phyloP scores from a whole-genome alignment of 805 yeast species.

The Barnettozyma vustinii region DNA sequence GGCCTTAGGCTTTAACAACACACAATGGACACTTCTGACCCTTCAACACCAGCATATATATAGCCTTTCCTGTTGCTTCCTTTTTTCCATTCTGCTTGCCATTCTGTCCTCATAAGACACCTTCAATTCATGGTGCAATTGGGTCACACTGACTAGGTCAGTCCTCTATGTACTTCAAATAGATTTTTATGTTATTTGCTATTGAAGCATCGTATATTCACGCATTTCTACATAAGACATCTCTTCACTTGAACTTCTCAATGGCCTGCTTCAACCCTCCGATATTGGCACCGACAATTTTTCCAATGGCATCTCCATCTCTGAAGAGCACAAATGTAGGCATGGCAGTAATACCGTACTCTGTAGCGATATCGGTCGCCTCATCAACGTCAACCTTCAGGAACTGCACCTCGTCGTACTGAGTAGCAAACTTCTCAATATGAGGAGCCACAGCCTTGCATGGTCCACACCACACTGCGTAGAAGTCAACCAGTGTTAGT shows the following conservation, averaged over 20 bases:
- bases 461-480: slow-evolving; percentile 78
- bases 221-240: neutral
- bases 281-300: slow-evolving; percentile 59
- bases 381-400: slow-evolving; percentile 70
- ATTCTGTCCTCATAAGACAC: neutral
- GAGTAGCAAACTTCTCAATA: slow-evolving; percentile 34
- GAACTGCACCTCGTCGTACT: slow-evolving; percentile 48
- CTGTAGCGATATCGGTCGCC: slow-evolving; percentile 51
- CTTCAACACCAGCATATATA: neutral
- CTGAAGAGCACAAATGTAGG: slow-evolving; percentile 66
- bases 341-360: slow-evolving; percentile 65
- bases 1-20: neutral
- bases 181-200: neutral
- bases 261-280: slow-evolving; percentile 29
- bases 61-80: neutral
- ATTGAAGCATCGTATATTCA: neutral
- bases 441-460: slow-evolving; percentile 67
- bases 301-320: slow-evolving; percentile 51
- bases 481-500: slow-evolving; percentile 55
- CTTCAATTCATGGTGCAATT: neutral
- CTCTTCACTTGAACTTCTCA: slow-evolving; percentile 19
- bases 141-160: neutral
- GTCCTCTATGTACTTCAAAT: neutral
- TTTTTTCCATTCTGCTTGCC: neutral
- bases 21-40: neutral